Percentiles rank a stretch among this genome's conserved stretches.
Conservation (phyloP, 352 stramenopile species). For the Globisporangium acanthophoron region DNA sequence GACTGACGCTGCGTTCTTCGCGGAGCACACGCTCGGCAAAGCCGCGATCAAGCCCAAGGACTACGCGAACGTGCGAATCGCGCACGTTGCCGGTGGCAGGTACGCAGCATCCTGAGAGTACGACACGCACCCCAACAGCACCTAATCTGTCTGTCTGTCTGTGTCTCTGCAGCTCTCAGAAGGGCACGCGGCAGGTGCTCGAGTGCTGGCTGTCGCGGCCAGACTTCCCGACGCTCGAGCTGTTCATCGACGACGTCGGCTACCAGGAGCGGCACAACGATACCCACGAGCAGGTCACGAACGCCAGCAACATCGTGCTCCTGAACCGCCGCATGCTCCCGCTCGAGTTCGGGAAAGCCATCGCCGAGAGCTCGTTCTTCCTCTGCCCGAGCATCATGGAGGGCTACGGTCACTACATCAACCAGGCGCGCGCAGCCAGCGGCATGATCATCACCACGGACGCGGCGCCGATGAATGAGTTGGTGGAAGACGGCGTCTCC, state of each 20-base stretch:
- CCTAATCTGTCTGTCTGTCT: slow-evolving; percentile 1
- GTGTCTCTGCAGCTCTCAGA: slow-evolving; percentile 27
- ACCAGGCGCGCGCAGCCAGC: slow-evolving; percentile 42
- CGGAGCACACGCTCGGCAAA: slow-evolving; percentile 17
- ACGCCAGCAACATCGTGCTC: slow-evolving; percentile 17
- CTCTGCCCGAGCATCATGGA: slow-evolving; percentile 54
- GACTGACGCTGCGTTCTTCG: slow-evolving; percentile 36
- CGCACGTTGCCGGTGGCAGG: slow-evolving; percentile 29
- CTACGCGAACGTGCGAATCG: slow-evolving; percentile 26
- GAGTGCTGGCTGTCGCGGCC: slow-evolving; percentile 40
- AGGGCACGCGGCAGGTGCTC: slow-evolving; percentile 37
- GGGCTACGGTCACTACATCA: slow-evolving; percentile 72
- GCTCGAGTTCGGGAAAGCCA: slow-evolving; percentile 29
- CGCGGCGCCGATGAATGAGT: slow-evolving; percentile 53
- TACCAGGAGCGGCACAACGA: slow-evolving; percentile 24
- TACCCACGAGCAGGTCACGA: slow-evolving; percentile 13
- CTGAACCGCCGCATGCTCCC: slow-evolving; percentile 18
- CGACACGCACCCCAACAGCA: not conserved
- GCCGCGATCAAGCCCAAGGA: slow-evolving; percentile 21
- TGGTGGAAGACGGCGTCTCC: slow-evolving; percentile 29
- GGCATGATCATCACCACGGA: slow-evolving; percentile 41
- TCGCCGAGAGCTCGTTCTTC: slow-evolving; percentile 37
- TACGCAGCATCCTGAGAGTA: not conserved
- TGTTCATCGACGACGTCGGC: slow-evolving; percentile 29
- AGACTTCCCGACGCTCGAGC: slow-evolving; percentile 31